A percentile compares a stretch with the other conserved stretches of the same genome.
Conservation (phyloP, 495 filamentous ascomycete species). For the Penicillium riverlandense region DNA sequence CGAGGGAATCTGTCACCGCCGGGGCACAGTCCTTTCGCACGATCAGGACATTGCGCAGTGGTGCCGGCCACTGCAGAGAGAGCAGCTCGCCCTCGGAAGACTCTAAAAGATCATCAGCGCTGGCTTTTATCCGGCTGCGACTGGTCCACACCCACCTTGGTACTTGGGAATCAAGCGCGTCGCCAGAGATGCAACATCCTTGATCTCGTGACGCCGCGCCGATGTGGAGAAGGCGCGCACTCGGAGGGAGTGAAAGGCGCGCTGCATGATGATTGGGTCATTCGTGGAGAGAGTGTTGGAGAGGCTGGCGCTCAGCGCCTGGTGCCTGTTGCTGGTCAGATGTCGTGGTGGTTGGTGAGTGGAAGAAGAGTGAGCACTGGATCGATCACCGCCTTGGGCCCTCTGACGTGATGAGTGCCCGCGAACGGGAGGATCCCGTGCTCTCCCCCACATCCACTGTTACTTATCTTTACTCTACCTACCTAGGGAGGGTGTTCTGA, state of each 20-base stretch:
- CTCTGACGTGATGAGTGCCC: too few relatives aligned
- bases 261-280: conserved; percentile 5
- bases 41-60: conserved; percentile 83
- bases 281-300: neutral
- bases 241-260: conserved; percentile 6
- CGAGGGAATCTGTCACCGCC: conserved; percentile 59
- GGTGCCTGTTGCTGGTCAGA: too few relatives aligned
- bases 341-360: too few relatives aligned
- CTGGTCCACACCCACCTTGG: conserved; percentile 36
- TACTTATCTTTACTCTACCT: too few relatives aligned
- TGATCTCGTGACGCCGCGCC: conserved; percentile 27
- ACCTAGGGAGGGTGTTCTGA: too few relatives aligned
- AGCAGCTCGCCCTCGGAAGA: conserved; percentile 56
- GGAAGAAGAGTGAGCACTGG: too few relatives aligned
- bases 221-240: conserved; percentile 34
- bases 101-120: conserved; percentile 29
- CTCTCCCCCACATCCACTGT: too few relatives aligned
- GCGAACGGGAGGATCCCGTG: too few relatives aligned
- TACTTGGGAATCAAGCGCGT: conserved; percentile 39
- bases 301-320: neutral
- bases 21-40: conserved; percentile 78
- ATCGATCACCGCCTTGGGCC: too few relatives aligned
- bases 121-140: neutral
- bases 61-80: conserved; percentile 79
- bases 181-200: conserved; percentile 34